phyloP scores from a whole-genome alignment of 2,329 filamentous ascomycete genomes.

The Hypoxylon sp. region DNA sequence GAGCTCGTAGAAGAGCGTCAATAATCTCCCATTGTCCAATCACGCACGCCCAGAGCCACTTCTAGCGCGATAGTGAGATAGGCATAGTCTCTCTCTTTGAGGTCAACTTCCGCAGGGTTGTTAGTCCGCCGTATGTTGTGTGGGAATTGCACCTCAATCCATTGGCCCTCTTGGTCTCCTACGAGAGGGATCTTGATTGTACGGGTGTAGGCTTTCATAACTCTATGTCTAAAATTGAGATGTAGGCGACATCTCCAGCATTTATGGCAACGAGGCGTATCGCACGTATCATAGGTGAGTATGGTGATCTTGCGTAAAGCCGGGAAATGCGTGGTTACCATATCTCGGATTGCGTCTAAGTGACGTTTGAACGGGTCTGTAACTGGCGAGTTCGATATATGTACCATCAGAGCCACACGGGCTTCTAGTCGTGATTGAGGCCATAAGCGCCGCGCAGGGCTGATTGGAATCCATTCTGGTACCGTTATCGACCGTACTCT shows the following conservation, averaged over 20 bases:
- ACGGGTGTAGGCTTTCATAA: not conserved
- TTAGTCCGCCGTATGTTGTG: not conserved
- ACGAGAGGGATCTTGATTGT: not conserved
- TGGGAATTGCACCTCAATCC: not conserved
- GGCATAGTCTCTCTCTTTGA: not conserved
- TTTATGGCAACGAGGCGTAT: not conserved
- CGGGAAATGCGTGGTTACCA: not conserved
- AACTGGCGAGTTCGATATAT: not conserved
- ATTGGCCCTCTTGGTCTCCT: not conserved
- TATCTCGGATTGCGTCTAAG: not conserved
- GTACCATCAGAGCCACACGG: too few relatives aligned
- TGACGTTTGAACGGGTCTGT: not conserved
- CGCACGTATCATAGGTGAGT: not conserved
- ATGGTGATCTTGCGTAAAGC: not conserved
- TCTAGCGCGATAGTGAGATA: not conserved
- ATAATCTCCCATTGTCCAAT: not conserved
- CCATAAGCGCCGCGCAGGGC: too few relatives aligned
- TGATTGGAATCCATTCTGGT: not conserved
- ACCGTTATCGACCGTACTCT: not conserved
- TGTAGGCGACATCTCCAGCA: not conserved
- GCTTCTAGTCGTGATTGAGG: not conserved
- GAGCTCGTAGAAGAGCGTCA: not conserved
- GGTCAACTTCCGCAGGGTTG: not conserved
- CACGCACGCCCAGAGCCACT: not conserved
- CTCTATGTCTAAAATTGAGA: not conserved